Conservation (phyloP, 106 monocot species). For the Platanthera guangdongensis region DNA sequence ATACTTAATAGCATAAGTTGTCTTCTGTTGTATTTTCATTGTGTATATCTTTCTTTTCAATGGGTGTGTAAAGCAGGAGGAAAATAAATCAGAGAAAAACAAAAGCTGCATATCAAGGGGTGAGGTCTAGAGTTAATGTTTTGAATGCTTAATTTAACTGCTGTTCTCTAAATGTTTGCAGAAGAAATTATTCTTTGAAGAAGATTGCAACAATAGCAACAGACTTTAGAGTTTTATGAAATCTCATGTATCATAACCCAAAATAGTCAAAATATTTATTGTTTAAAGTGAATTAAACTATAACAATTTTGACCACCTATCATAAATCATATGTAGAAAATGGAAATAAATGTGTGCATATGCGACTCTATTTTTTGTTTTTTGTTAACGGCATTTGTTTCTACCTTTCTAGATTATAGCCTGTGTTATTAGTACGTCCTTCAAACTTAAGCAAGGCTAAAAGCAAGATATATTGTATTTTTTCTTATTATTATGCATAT, state of each 20-base stretch:
- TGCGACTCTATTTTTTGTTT: background rate
- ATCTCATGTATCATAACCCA: background rate
- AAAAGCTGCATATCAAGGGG: too few species aligned
- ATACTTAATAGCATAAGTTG: background rate
- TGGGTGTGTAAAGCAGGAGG: background rate
- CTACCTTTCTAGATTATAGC: background rate
- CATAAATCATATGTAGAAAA: background rate
- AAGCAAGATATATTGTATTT: background rate
- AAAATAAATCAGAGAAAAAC: background rate
- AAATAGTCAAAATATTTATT: too few species aligned
- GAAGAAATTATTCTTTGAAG: background rate
- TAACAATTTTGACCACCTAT: too few species aligned
- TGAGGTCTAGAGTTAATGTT: background rate
- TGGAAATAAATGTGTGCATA: background rate
- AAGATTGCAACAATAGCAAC: background rate
- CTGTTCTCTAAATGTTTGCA: background rate
- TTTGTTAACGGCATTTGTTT: background rate
- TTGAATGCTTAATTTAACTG: background rate
- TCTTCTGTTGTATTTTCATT: background rate
- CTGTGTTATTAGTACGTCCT: background rate
- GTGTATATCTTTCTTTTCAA: background rate
- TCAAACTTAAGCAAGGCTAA: background rate
- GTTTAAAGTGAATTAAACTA: too few species aligned
- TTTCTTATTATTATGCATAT: background rate
- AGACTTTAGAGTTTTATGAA: background rate